These are phyloP conservation scores for Alternaria triticina DNA, from an alignment of 2,329 filamentous ascomycete species.

Conservation along the genomic window DNA sequence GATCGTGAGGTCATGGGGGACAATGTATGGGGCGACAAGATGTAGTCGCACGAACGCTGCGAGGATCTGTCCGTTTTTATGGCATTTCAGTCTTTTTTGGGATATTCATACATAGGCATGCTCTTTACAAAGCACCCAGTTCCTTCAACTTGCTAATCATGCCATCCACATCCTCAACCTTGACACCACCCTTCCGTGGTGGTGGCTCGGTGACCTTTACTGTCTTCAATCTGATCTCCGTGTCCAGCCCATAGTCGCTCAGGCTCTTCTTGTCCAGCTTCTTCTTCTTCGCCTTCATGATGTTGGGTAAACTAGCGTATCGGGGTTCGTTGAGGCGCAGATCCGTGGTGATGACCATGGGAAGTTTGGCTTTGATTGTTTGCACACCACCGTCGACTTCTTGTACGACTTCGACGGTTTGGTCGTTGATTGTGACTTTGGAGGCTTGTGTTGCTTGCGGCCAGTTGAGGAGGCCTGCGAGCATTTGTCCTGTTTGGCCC, in stretches of 20 bases:
- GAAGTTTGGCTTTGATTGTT: conserved; percentile 83
- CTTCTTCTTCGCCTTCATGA: conserved; percentile 99
- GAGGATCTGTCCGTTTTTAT: background rate
- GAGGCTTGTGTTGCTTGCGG: conserved; percentile 92
- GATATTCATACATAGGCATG: background rate
- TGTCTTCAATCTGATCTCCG: conserved; percentile 79
- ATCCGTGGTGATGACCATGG: conserved; percentile 95
- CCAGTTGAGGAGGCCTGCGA: conserved; percentile 91
- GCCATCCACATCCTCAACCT: conserved; percentile 97
- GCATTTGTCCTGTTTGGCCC: conserved; percentile 96
- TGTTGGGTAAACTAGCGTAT: conserved; percentile 94
- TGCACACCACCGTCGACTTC: conserved; percentile 97
- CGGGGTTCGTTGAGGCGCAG: conserved; percentile 91
- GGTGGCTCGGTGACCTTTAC: conserved; percentile 90
- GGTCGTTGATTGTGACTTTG: conserved; percentile 77
- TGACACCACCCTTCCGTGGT: conserved; percentile 87
- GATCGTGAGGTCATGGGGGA: background rate
- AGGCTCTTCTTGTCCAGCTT: conserved; percentile 90
- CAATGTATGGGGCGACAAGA: background rate
- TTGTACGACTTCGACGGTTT: conserved; percentile 76
- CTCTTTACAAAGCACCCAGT: conserved; percentile 78
- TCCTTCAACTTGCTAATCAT: conserved; percentile 94
- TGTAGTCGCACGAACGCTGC: background rate
- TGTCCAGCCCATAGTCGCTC: conserved; percentile 75
- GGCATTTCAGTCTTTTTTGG: background rate